Evolutionary conservation across 2,329 filamentous ascomycete genomes (phyloP), one percentile per base, ranked within the genome.

Genomic region (Hypoxylon sp.): DNA sequence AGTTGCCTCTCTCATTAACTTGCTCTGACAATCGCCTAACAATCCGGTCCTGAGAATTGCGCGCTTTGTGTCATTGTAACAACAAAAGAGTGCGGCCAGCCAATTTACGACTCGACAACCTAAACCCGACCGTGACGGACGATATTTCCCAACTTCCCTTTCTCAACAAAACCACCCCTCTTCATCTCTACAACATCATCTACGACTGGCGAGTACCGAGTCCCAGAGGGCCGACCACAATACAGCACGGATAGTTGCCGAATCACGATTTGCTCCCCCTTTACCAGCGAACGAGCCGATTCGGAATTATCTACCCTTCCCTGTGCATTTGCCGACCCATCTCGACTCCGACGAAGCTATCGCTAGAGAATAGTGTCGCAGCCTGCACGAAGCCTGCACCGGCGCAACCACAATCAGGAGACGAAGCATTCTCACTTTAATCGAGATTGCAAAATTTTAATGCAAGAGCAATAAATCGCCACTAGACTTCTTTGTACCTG

Each of bases 401-500:
- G 37, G 37, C 37, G 37, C 37, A 19, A 67, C 66, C 63, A 70
- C 68, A 67, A 72, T 63, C 56, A 64, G 72, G 72, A 72, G 72
- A 72, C 72, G 72, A 73, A 64, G 69, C 70, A 68, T 66, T 71
- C 71, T 71, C 64, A 62, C 49, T 55, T 64, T 63, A 44, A 60
- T 67, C 62, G 61, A 66, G 65, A 48, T 56, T 67, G 65, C 62
- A 70, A 65, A 54, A 32, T 32, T 54, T 64, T 62, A 53, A 57
- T 61, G 54, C 55, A 44, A 54, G 43, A 68, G 54, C 55, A 65
- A 48, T 46, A 65, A 67, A 62, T 67, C 47, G 56, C 60, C 65
- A 59, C 67, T 64, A 67, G 65, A 68, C 59, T 65, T 68, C 54
- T 32, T 13, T 61, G 65, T 68, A 63, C 64, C 65, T 68, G 65